Evolutionary conservation across 805 yeast species (phyloP), one percentile per base, ranked within the genome.

Genomic region (Kodamaea sagamina): DNA sequence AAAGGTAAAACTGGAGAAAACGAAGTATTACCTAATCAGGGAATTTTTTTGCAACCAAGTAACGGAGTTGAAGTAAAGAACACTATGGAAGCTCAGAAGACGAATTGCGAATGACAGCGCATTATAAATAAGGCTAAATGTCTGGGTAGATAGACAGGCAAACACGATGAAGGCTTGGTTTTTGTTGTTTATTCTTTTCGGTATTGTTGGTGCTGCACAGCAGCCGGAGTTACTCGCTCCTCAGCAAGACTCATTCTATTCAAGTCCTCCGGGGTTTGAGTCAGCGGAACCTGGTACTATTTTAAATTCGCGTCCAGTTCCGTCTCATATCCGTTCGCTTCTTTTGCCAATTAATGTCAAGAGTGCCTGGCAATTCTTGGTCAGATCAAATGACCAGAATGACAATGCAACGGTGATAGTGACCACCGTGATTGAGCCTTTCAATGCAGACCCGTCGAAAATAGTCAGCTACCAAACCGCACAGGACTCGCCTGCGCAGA

Each of bases 361-460:
- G 31, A 50, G 41, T 11, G 36, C 49, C 2, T 49, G 49, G 46
- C 52, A 51, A 26, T 15, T 49, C 7, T 34, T 49, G 24, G 48
- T 47, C 11, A 41, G 52, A 19, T 43, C 51, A 1, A 38, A 36
- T 9, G 68, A 62, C 35, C 38, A 58, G 10, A 47, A 48, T 38
- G 67, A 65, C 3, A 49, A 58, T 16, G 54, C 67, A 4, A 47
- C 48, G 9, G 62, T 56, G 2, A 46, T 58, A n/a, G 58, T 57
- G 2, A 44, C 65, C 21, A 62, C 67, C 1, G 35, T 64, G 5
- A 48, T 64, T 13, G 55, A 59, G 45, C 70, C 70, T 6, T 52
- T 42, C 37, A 61, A 62, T 41, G 57, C 63, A 4, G 57, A 62
- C 47, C 48, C 58, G 3, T 31, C 48, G 15, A 59, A 59, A 42